phyloP scores from a whole-genome alignment of 768 basidiomycete genomes.

The Chalciporus pseudorubinellus region DNA sequence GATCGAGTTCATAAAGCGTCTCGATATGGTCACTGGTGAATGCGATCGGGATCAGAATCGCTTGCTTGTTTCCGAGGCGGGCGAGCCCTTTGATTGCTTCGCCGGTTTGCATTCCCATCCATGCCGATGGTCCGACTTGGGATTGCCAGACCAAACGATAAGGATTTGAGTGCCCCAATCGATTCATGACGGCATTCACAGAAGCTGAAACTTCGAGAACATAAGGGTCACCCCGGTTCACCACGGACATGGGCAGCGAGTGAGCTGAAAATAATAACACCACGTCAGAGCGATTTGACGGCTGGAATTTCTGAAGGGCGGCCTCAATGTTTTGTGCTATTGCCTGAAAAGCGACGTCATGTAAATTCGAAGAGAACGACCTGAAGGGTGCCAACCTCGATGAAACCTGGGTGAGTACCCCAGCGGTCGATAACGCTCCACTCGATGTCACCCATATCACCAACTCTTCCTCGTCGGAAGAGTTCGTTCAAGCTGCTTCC shows the following conservation, averaged over 20 bases:
- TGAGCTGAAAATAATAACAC: slow-evolving; percentile 96
- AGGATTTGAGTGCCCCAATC: slow-evolving; percentile 75
- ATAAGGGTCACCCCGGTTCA: slow-evolving; percentile 98
- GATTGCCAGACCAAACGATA: slow-evolving; percentile 98
- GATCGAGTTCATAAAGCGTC: slow-evolving; percentile 93
- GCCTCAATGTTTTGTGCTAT: slow-evolving; percentile 85
- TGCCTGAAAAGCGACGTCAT: slow-evolving; percentile 50
- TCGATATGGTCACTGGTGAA: slow-evolving; percentile 99
- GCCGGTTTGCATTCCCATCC: slow-evolving; percentile 97
- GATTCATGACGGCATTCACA: slow-evolving; percentile 90
- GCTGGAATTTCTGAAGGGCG: slow-evolving; percentile 76
- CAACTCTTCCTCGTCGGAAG: slow-evolving; percentile 60
- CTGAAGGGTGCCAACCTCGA: slow-evolving; percentile 66
- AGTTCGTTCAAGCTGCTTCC: slow-evolving; percentile 97
- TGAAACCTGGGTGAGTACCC: slow-evolving; percentile 92
- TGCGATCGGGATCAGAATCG: slow-evolving; percentile 88
- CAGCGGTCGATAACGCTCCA: slow-evolving; percentile 99
- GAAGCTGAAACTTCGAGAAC: slow-evolving; percentile 92
- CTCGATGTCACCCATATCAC: slow-evolving; percentile 65
- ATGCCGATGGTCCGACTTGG: slow-evolving; percentile 94
- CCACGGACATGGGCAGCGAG: slow-evolving; percentile 95
- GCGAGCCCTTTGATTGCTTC: slow-evolving; percentile 88
- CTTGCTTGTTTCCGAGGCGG: slow-evolving; percentile 70
- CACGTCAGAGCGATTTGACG: slow-evolving; percentile 64
- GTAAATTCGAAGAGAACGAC: neutral